A percentile compares a stretch with the other conserved stretches of the same genome.
These are phyloP conservation scores for Chenopodium berlandieri DNA, from an alignment of 148 eudicot species.

Conservation along the genomic window DNA sequence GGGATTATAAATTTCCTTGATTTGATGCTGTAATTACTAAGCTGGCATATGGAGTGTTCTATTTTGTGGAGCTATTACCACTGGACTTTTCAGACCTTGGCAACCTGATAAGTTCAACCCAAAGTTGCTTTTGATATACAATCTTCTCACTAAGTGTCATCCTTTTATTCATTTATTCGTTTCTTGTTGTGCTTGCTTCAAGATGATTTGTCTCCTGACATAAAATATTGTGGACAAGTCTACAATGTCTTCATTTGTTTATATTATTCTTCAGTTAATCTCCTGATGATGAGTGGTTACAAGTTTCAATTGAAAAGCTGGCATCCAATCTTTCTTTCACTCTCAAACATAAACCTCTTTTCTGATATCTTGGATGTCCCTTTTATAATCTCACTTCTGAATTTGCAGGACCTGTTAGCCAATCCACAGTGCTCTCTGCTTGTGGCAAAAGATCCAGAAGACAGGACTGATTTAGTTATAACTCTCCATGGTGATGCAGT, in stretches of 20 bases:
- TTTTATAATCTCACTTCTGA: conserved; percentile 6
- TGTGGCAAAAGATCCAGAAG: conserved; percentile 91
- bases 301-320: background rate
- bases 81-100: background rate
- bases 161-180: background rate
- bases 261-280: background rate
- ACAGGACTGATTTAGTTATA: conserved; percentile 85
- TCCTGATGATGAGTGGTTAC: background rate
- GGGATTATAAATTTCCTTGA: background rate
- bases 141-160: background rate
- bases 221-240: too few species aligned
- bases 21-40: background rate
- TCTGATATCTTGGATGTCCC: background rate
- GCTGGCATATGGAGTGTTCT: background rate
- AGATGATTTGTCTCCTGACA: background rate
- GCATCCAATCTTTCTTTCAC: background rate
- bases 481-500: conserved; percentile 89
- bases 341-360: background rate
- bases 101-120: background rate
- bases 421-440: conserved; percentile 88
- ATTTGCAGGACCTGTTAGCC: conserved; percentile 77
- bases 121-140: background rate
- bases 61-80: background rate
- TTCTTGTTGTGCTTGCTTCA: background rate
- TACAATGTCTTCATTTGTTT: background rate